Evolutionary conservation across 2,329 filamentous ascomycete species (phyloP).

Genomic region (Aureobasidium sp.): DNA sequence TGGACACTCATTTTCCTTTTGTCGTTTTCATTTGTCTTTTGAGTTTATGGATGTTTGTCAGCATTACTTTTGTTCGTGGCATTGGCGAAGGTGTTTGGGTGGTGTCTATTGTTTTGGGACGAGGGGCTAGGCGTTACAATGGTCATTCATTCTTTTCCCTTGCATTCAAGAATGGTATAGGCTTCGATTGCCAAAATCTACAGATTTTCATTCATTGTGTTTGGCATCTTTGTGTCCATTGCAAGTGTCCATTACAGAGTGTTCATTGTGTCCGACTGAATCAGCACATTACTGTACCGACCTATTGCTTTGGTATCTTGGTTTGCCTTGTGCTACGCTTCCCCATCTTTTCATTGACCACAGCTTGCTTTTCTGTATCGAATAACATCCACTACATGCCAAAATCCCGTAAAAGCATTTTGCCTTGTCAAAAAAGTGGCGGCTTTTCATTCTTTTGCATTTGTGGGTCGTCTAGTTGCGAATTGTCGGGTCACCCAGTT

Average conservation of each 20-base stretch:
- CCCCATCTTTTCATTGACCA: too few relatives aligned
- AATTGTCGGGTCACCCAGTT: constrained; percentile 27
- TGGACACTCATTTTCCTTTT: not conserved
- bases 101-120: not conserved
- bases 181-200: not conserved
- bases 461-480: not conserved
- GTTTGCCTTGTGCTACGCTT: too few relatives aligned
- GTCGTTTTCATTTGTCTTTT: not conserved
- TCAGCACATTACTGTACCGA: too few relatives aligned
- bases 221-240: too few relatives aligned
- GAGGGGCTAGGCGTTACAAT: not conserved
- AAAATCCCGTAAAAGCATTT: too few relatives aligned
- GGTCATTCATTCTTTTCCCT: not conserved
- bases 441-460: not conserved
- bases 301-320: too few relatives aligned
- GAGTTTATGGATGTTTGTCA: not conserved
- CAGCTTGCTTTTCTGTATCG: too few relatives aligned
- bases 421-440: not conserved
- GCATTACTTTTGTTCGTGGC: not conserved
- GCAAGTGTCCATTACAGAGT: too few relatives aligned
- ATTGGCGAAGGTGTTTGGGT: constrained; percentile 5
- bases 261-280: too few relatives aligned
- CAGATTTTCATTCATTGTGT: too few relatives aligned
- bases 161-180: not conserved
- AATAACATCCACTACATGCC: too few relatives aligned